Base-by-base conservation (phyloP, 2,329 filamentous ascomycete genomes). In the Dactylellina leptospora region DNA sequence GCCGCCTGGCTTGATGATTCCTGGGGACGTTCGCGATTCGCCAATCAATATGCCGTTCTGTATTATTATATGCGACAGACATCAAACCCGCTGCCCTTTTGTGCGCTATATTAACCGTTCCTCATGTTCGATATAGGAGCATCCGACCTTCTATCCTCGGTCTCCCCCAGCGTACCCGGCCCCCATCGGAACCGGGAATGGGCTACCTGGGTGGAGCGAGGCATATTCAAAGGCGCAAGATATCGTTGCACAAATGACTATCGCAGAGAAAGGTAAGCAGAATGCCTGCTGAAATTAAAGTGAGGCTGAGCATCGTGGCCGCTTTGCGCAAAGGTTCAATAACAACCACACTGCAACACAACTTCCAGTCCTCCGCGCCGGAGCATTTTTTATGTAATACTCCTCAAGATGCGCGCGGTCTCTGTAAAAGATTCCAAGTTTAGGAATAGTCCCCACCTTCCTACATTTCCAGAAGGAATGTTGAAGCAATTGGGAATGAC, bases 211-310 rank as follows among this genome's bases (percentile, higher is more conserved):
- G 64, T 93, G 90, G 90, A 81, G 82, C 20, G 85, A 85, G 16
- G 88, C 89, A 75, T 93, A 92, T 77, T 81, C 81, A 56, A 91
- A 90, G 76, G 90, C 90, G 0, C 83, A 87, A 64, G 79, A 82
- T 2, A 79, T 93, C 11, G 90, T 93, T 13, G 85, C 86, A 58
- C 85, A 86, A 50, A 91, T 93, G 90, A 93, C 90, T 0, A 80
- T 93, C 62, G 90, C 89, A 1, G 90, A 93, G 78, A 93, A 93
- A 81, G 88, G 68, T 72, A 64, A 48, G 59, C 42, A 58, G 44
- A 28, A 38, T n/a, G 23, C 36, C 62, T 64, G 36, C 25, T 42
- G 53, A 64, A 72, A 60, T 64, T 53, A 63, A 64, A 71, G 27
- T 58, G 68, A 64, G 68, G 68, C 68, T 72, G 68, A 64, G 68